Evolutionary conservation across 2,329 filamentous ascomycete genomes (phyloP), one percentile per base, ranked within the genome.

Genomic region (Nothophoma quercina): DNA sequence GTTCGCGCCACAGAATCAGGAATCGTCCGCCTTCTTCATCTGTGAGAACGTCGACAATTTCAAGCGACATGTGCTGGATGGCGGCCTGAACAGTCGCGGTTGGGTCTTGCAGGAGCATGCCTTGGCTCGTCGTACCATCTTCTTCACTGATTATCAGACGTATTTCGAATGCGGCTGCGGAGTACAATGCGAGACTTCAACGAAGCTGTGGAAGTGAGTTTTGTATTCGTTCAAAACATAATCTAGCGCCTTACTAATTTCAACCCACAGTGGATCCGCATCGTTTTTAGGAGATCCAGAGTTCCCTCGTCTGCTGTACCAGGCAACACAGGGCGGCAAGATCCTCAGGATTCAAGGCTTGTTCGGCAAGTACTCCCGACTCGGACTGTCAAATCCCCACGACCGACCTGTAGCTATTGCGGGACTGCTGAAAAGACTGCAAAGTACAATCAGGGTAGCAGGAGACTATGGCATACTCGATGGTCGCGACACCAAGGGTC

Each of bases 361-460:
- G 0, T 75, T 68, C 55, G 21, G 46, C 21, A 44, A 59, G 6
- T 76, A 75, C 56, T 73, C 72, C 1, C 52, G 63, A 0, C 61
- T 76, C 0, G 54, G 34, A 0, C 62, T 73, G 21, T 57, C 63
- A 0, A 34, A 30, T 0, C 8, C 18, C 1, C 15, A 41, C 0
- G 73, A 77, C 33, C 60, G 72, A 0, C 66, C 72, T 1, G 26
- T 71, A 3, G 73, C 71, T 1, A 70, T 76, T 1, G 55, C 55
- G 0, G 74, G 71, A 0, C 60, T 77, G 0, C 63, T 75, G 36
- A 63, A 63, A 7, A 62, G 72, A 0, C 49, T 76, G 2, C 42
- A 64, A 2, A 23, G 18, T 0, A 57, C 58, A 1, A 59, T 74
- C 8, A 13, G 32, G 32, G 32, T 34, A 4, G 7, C 18, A 35